phyloP scores from a whole-genome alignment of 1,139 yeast species.

The Kurtzmaniella quercitrusa region DNA sequence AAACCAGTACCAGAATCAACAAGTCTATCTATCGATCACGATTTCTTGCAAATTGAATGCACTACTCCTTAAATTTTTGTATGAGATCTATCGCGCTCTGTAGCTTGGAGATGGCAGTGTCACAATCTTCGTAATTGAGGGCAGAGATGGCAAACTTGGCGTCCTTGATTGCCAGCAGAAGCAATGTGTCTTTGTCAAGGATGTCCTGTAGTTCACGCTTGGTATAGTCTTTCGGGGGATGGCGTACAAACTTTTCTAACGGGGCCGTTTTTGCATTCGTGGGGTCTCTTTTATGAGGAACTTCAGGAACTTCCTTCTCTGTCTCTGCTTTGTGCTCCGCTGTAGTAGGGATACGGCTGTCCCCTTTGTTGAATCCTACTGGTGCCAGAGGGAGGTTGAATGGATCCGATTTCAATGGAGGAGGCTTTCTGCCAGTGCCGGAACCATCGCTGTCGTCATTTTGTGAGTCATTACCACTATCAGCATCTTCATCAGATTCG shows the following conservation, averaged over 20 bases:
- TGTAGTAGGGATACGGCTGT: neutral
- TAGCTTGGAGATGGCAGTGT: conserved; percentile 18
- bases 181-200: conserved; percentile 11
- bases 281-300: too few species aligned
- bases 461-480: conserved; percentile 8
- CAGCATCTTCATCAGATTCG: conserved; percentile 1
- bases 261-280: neutral
- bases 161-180: conserved; percentile 16
- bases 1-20: neutral
- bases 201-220: conserved; percentile 7
- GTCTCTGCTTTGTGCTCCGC: neutral
- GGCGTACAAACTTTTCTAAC: neutral
- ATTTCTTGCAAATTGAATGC: neutral
- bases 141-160: conserved; percentile 27
- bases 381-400: conserved; percentile 1
- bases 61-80: conserved; percentile 1
- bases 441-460: conserved; percentile 6
- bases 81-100: conserved; percentile 13
- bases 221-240: conserved; percentile 4
- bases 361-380: neutral
- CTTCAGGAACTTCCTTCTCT: too few species aligned
- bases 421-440: too few species aligned
- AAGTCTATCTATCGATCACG: neutral
- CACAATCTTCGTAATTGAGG: conserved; percentile 22
- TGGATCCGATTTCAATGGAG: too few species aligned